Conservation (phyloP, 352 stramenopile species). For the Phytopythium ostracodes region DNA sequence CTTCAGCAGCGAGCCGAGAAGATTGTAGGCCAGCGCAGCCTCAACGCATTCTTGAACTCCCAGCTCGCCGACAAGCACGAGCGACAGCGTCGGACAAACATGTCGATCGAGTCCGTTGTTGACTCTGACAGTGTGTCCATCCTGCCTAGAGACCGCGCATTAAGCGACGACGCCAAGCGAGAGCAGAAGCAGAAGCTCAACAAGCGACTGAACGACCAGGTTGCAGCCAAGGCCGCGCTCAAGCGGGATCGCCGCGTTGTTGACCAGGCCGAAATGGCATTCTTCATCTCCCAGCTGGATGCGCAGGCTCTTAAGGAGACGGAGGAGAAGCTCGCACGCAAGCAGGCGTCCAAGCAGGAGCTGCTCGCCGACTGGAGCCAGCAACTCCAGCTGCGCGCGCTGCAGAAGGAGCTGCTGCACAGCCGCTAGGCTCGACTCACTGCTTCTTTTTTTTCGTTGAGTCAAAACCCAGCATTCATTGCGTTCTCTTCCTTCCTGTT, state of each 20-base stretch:
- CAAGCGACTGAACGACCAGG: conserved; percentile 39
- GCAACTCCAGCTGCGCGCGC: conserved; percentile 29
- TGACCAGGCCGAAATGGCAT: conserved; percentile 54
- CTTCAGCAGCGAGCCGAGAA: conserved; percentile 41
- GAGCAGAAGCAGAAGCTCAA: conserved; percentile 40
- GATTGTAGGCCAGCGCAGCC: conserved; percentile 28
- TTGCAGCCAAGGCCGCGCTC: conserved; percentile 35
- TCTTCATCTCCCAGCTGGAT: conserved; percentile 45
- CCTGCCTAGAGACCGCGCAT: conserved; percentile 32
- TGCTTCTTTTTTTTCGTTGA: too few species aligned
- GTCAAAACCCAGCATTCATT: not conserved
- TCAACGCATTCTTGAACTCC: conserved; percentile 43
- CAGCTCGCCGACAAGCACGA: conserved; percentile 46
- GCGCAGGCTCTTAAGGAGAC: conserved; percentile 31
- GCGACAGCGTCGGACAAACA: conserved; percentile 8
- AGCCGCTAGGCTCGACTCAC: too few species aligned
- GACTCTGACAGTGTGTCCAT: conserved; percentile 25
- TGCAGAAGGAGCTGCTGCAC: conserved; percentile 18
- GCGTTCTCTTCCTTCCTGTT: too few species aligned
- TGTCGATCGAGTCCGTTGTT: not conserved
- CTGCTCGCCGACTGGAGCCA: conserved; percentile 43
- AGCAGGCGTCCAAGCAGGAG: conserved; percentile 29
- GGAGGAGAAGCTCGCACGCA: conserved; percentile 16
- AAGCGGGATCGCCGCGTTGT: conserved; percentile 28
- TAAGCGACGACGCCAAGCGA: conserved; percentile 23